Base-by-base conservation (phyloP, 495 filamentous ascomycete genomes). In the Jackrogersella multiformis region DNA sequence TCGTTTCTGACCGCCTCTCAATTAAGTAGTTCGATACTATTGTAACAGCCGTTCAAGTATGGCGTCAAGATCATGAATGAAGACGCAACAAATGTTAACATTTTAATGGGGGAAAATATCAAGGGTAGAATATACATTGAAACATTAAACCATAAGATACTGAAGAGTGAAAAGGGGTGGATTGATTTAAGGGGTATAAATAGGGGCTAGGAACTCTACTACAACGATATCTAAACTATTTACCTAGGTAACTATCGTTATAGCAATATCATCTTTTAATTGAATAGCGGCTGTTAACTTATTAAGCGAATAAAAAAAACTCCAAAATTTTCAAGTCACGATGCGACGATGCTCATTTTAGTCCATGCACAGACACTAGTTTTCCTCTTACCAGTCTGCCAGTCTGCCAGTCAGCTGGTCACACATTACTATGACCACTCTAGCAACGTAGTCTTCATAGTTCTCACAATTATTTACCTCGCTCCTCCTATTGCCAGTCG, bases 301-400 rank as follows among this genome's bases (percentile, higher is more conserved):
- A 32, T 26, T 28, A 41, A 23, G 56, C 23, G 35, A 48, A 28
- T 23, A 42, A 32, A 52, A 32, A 36, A 60, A 34, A 45, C 24
- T 21, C 39, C 32, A 51, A 61, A 61, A 32, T 42, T 61, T 61
- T 61, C 57, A 42, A 16, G 36, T 61, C 57, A n/a, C n/a, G n/a
- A n/a, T n/a, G n/a, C n/a, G n/a, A 61, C 57, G 57, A 53, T 39
- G 8, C n/a, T 61, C 34, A 42, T 48, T 41, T 52, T 18, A 21
- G 20, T 52, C 52, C 24, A 24, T 21, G n/a, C 28, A 28, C 20
- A 13, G 42, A 36, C 30, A 13, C 20, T 49, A 41, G 48, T 48
- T 49, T 26, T 20, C 32, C 26, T 32, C 41, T n/a, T n/a, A n/a
- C n/a, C n/a, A n/a, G n/a, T n/a, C n/a, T n/a, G n/a, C n/a, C n/a